Evolutionary conservation across 1,284 basidiomycete species (phyloP).

Genomic region (Rhodotorula sp.): DNA sequence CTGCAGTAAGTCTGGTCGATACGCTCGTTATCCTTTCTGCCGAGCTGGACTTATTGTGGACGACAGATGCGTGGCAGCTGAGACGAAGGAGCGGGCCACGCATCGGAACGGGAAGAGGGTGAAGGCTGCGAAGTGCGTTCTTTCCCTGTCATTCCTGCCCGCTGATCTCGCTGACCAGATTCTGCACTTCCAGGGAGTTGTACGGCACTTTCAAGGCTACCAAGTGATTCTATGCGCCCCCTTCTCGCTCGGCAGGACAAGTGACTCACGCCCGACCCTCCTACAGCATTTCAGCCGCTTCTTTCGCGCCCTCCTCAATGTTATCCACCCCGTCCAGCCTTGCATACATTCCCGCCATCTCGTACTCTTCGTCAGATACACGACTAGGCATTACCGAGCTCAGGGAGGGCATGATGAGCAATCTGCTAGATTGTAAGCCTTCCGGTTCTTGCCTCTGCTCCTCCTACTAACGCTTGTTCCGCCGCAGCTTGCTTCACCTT

Average conservation of each 20-base stretch:
- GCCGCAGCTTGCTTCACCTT: conserved; percentile 1
- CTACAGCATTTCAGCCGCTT: neutral
- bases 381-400: conserved; percentile 10
- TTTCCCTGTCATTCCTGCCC: no score
- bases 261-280: neutral
- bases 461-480: no score
- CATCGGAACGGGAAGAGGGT: conserved; percentile 2
- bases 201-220: neutral
- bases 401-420: neutral
- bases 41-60: neutral
- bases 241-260: no score
- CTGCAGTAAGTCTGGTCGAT: neutral
- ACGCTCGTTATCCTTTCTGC: neutral
- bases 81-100: neutral
- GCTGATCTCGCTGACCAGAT: neutral
- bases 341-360: neutral
- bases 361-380: neutral
- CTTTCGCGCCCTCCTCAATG: neutral
- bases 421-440: neutral
- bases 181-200: neutral
- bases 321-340: neutral
- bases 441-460: neutral
- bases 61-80: neutral
- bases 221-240: no score
- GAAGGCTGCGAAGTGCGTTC: conserved; percentile 2